Evolutionary conservation across 495 filamentous ascomycete genomes (phyloP), one percentile per base, ranked within the genome.

Genomic region (Aspergillus saccharolyticus): DNA sequence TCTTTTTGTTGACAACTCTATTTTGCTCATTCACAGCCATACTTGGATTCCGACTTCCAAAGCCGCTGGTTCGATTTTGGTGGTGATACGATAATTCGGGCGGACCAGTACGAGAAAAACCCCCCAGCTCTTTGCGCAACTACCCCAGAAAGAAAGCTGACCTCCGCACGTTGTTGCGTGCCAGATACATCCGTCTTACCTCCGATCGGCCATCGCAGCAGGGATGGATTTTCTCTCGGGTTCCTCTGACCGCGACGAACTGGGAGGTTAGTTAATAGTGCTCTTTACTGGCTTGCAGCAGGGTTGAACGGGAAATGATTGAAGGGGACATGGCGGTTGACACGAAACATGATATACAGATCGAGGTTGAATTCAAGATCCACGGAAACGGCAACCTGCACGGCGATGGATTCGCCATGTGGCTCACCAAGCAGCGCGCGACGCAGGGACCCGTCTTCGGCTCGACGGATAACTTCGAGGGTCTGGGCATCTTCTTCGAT

Each of bases 11-110:
- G 56, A 75, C 72, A 30, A 46, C n/a, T n/a, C n/a, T n/a, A n/a
- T n/a, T 52, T 46, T 53, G 42, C 74, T 68, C 2, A 15, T 8
- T 2, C 0, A 30, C 47, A 97, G 89, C 95, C 95, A 49, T 99
- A 97, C 73, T 82, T 99, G 49, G 94, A 97, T 74, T 91, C 90
- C 56, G 95, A 99, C 72, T 92, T 97, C 85, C 90, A 96, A 80
- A 96, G 89, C 78, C 88, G 95, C 74, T 99, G 94, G 91, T 99
- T 89, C 72, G 95, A 99, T 77, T 99, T 96, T 83, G 95, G 95
- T 67, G 94, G 92, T 65, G 90, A 96, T 70, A 95, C 94, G 5
- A 84, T 99, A 62, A 80, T 97, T 67, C 87, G 95, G 48, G 89
- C 91, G 60, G 95, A 99, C 72, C 84, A 90, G 87, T 97, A 85